phyloP scores from a whole-genome alignment of 202 grass and related monocot genomes.

The Cymbopogon flexuosus region DNA sequence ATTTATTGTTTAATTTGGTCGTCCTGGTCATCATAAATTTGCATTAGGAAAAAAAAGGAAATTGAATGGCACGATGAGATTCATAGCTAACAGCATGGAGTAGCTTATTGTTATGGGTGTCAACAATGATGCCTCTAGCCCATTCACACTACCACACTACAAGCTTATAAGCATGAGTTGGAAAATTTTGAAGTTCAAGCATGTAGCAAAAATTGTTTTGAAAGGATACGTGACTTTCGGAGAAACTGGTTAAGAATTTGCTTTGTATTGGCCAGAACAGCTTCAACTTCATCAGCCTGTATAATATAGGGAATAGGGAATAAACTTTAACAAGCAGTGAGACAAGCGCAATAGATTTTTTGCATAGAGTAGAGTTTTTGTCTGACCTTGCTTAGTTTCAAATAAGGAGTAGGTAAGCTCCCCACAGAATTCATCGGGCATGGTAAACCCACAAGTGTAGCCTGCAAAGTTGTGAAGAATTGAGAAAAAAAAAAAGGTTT shows the following conservation, averaged over 20 bases:
- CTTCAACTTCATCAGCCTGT: constrained; percentile 90
- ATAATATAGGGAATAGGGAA: constrained; percentile 22
- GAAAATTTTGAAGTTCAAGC: constrained; percentile 11
- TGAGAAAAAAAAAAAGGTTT: constrained; percentile 24
- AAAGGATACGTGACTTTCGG: constrained; percentile 73
- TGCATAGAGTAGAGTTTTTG: not conserved
- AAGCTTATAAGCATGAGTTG: constrained; percentile 21
- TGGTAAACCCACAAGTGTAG: constrained; percentile 89
- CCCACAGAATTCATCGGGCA: constrained; percentile 91
- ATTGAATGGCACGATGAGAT: not conserved
- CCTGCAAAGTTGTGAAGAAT: constrained; percentile 51
- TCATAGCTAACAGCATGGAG: constrained; percentile 3
- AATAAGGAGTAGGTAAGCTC: constrained; percentile 74
- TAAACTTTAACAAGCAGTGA: constrained; percentile 15
- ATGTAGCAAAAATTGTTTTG: not conserved
- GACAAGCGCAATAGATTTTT: constrained; percentile 18
- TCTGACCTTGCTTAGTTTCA: constrained; percentile 77
- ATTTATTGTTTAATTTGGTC: constrained; percentile 2
- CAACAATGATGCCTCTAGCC: constrained; percentile 10
- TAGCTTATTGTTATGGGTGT: not conserved
- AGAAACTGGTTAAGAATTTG: constrained; percentile 99
- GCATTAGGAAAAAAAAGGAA: not conserved
- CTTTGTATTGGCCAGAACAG: constrained; percentile 82
- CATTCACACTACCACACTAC: constrained; percentile 7
- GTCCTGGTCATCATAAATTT: not conserved